phyloP scores from a whole-genome alignment of 2,329 filamentous ascomycete genomes.

The Immersiporthe knoxdaviesiana region DNA sequence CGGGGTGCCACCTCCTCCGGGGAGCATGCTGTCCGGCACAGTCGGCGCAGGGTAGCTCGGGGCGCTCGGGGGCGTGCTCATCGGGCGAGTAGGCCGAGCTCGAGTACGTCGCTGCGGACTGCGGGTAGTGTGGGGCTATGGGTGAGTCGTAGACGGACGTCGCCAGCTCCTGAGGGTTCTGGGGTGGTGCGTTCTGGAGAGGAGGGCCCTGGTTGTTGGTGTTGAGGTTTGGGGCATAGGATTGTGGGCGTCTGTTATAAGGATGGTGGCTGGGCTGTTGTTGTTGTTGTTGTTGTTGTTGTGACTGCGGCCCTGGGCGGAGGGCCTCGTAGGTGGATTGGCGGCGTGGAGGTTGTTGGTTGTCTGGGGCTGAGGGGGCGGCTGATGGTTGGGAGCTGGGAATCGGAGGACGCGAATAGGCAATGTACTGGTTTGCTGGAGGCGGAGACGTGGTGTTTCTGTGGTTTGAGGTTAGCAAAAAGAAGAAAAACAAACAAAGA shows the following conservation, averaged over 20 bases:
- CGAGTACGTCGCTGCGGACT: slow-evolving; percentile 48
- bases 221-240: slow-evolving; percentile 51
- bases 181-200: slow-evolving; percentile 55
- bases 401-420: slow-evolving; percentile 27
- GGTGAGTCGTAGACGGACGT: slow-evolving; percentile 79
- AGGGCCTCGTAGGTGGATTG: slow-evolving; percentile 68
- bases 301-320: background rate
- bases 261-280: slow-evolving; percentile 49
- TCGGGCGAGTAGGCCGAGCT: slow-evolving; percentile 55
- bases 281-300: too few species aligned
- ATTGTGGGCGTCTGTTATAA: slow-evolving; percentile 46
- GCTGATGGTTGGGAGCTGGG: slow-evolving; percentile 22
- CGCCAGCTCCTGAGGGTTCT: slow-evolving; percentile 73
- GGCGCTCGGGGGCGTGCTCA: slow-evolving; percentile 40
- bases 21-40: slow-evolving; percentile 40
- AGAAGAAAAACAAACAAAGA: too few species aligned
- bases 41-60: slow-evolving; percentile 39
- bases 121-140: slow-evolving; percentile 57
- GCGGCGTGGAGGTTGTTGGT: slow-evolving; percentile 49
- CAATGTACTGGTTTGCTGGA: slow-evolving; percentile 26
- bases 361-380: slow-evolving; percentile 45
- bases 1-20: slow-evolving; percentile 34
- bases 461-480: background rate
- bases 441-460: slow-evolving; percentile 27
- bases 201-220: slow-evolving; percentile 52